Base-by-base conservation (phyloP, 371 early-diverging fungal genomes). In the Mucor irregularis region DNA sequence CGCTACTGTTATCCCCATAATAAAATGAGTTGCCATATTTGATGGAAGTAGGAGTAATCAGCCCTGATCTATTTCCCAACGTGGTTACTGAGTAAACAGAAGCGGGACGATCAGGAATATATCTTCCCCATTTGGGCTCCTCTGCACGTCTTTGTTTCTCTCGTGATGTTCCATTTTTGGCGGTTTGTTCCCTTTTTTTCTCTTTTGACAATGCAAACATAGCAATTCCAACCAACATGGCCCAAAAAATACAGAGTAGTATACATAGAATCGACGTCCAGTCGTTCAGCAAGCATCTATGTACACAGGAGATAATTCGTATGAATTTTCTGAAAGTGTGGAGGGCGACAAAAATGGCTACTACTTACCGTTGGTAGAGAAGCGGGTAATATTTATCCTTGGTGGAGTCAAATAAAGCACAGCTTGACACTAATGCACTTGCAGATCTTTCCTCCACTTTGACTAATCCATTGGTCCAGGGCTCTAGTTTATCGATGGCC, bases 321-420 rank as follows among this genome's bases (percentile, higher is more conserved):
- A 3, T 19, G 11, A 14, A 28, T 4, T 11, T 47, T 9, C 29
- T 31, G 0, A 24, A 22, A 34, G 11, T 17, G 5, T 30, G 13
- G 11, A 1, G 17, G 14, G 21, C 9, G 25, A 31, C 28, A 49
- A 6, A 4, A 49, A 10, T 25, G 37, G 37, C 25, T n/a, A n/a
- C 13, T 22, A 6, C 1, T 55, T 65, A 75, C 76, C 76, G 61
- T 30, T 69, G 65, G 40, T 69, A 72, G 14, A 75, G 52, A 29
- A 72, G 22, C 3, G 70, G 66, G 45, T 72, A 75, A 21, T 53
- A 49, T 39, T 39, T 46, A 31, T 72, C 76, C 31, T 51, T 44
- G 9, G 44, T 42, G 31, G 52, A 31, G 51, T 72, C 68, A n/a
- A 72, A 47, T 17, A 57, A 4, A 17, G 29, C 37, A 29, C 76